These are phyloP conservation scores for Ganoderma meredithae DNA, from an alignment of 1,284 basidiomycete species.

Conservation along the genomic window DNA sequence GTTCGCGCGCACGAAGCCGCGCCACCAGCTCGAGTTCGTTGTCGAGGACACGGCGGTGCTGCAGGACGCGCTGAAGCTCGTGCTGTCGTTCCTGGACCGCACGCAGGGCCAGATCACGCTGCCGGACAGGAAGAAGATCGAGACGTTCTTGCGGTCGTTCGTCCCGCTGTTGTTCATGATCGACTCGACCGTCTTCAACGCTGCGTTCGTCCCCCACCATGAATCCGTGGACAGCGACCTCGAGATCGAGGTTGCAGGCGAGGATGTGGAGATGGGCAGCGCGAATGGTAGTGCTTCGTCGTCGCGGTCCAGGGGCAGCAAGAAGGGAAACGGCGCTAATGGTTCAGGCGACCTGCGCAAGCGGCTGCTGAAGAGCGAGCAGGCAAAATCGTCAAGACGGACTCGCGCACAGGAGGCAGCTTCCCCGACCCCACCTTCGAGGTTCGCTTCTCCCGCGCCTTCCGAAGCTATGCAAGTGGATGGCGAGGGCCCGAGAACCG, in stretches of 20 bases:
- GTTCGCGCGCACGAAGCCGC: slow-evolving; percentile 72
- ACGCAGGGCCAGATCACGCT: slow-evolving; percentile 78
- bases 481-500: slow-evolving; percentile 30
- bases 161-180: slow-evolving; percentile 78
- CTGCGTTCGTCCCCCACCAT: slow-evolving; percentile 61
- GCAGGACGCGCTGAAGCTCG: slow-evolving; percentile 89
- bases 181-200: slow-evolving; percentile 75
- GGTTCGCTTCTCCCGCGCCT: slow-evolving; percentile 64
- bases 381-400: slow-evolving; percentile 73
- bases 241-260: slow-evolving; percentile 53
- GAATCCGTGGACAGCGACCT: slow-evolving; percentile 56
- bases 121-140: slow-evolving; percentile 83
- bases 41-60: slow-evolving; percentile 83
- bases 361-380: slow-evolving; percentile 79
- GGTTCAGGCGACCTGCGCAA: slow-evolving; percentile 72
- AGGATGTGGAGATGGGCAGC: slow-evolving; percentile 59
- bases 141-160: slow-evolving; percentile 85
- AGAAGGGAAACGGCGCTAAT: slow-evolving; percentile 48
- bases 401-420: slow-evolving; percentile 57
- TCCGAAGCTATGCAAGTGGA: slow-evolving; percentile 53
- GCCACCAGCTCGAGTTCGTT: slow-evolving; percentile 84
- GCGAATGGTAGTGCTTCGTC: slow-evolving; percentile 44
- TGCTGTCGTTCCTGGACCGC: slow-evolving; percentile 92
- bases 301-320: slow-evolving; percentile 44
- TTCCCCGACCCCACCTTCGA: slow-evolving; percentile 48